These are phyloP conservation scores for Triglochin maritima DNA, from an alignment of 106 monocot species.

Conservation along the genomic window DNA sequence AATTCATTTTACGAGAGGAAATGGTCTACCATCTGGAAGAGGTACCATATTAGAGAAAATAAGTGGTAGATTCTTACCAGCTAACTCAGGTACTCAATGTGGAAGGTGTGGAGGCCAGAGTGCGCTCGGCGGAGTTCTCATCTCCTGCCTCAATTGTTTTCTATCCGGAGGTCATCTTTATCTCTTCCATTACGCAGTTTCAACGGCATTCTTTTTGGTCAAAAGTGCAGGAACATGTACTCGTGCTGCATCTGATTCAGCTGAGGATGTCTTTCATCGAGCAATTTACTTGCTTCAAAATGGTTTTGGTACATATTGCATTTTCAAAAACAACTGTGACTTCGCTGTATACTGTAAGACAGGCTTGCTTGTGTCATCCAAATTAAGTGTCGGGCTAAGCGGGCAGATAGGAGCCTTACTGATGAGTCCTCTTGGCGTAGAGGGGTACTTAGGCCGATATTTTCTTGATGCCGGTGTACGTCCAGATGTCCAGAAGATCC, in stretches of 20 bases:
- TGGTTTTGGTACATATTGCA: constrained; percentile 60
- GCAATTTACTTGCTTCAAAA: constrained; percentile 55
- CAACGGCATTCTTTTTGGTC: constrained; percentile 55
- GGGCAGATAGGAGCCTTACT: constrained; percentile 48
- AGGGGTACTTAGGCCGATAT: constrained; percentile 51
- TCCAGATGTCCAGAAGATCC: constrained; percentile 45
- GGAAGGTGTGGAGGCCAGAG: constrained; percentile 57
- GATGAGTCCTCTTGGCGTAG: constrained; percentile 22
- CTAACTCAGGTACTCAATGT: constrained; percentile 16
- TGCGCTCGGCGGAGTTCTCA: constrained; percentile 45
- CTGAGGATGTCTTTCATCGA: constrained; percentile 40
- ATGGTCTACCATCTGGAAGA: constrained; percentile 67
- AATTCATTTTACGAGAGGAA: constrained; percentile 74
- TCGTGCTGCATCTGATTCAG: constrained; percentile 46
- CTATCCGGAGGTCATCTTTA: constrained; percentile 45
- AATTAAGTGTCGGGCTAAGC: constrained; percentile 46
- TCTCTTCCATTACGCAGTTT: constrained; percentile 52
- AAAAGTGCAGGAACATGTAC: constrained; percentile 88
- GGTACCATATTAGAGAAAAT: constrained; percentile 54
- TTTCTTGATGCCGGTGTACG: constrained; percentile 61
- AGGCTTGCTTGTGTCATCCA: constrained; percentile 42
- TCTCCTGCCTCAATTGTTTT: constrained; percentile 80
- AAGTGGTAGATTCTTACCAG: constrained; percentile 41
- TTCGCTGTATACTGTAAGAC: constrained; percentile 95
- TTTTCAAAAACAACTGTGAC: constrained; percentile 93